Evolutionary conservation across 179 eudicot genomes (phyloP), one percentile per base, ranked within the genome.

Genomic region (Sideroxylon spinosum): DNA sequence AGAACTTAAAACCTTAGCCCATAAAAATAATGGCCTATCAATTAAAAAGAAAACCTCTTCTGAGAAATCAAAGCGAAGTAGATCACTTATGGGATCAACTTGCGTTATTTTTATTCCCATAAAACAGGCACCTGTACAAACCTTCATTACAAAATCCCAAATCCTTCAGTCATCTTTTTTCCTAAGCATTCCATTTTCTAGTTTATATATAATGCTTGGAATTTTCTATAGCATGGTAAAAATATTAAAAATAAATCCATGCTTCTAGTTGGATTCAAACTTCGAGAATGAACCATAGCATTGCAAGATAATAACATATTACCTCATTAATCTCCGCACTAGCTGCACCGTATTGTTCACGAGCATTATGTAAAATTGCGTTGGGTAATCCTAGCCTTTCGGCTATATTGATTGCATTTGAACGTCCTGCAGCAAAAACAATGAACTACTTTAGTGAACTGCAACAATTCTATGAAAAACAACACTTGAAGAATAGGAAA

Each of bases 311-410:
- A 77, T 23, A 64, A n/a, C 64, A 81, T 56, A 28, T 84, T 81
- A 95, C 99, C 98, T 92, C 99, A 80, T 95, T 92, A 66, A 95
- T 95, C 88, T 95, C 98, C 66, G 92, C 91, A 86, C 94, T 95
- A 82, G 91, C 90, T 29, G 89, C 78, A 78, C 99, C 99, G 86
- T 92, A 91, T 26, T 87, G 90, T 79, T 84, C 86, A 75, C 92
- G 94, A 66, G 99, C 97, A 82, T 87, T 76, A 75, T 79, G 80
- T 78, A 94, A 55, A 46, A 95, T 85, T 28, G 25, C 73, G 57
- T 74, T 67, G 16, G 98, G 98, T 37, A 95, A 83, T 53, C 97
- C 96, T 65, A 95, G 88, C 89, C 94, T 88, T 86, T 94, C 91
- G 77, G 97, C 96, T 84, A 95, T 95, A 79, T 88, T 94, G 73